Evolutionary conservation across 805 yeast species (phyloP), one percentile per base, ranked within the genome.

Genomic region (Wickerhamomyces chambardii): DNA sequence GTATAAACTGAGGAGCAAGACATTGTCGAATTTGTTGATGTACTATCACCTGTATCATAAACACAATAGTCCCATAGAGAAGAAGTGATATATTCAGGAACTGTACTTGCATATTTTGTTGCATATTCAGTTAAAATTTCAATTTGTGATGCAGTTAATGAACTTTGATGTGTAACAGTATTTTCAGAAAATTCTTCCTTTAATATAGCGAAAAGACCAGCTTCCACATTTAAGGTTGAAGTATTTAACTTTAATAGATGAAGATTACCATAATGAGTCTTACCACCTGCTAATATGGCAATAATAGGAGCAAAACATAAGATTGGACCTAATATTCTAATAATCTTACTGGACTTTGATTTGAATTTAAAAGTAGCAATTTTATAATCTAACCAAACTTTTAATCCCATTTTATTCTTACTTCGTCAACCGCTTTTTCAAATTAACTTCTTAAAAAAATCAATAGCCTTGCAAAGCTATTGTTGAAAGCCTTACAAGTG

Each of bases 61-160:
- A 53, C 59, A 44, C 78, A 72, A 63, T 70, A 69, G 33, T 55
- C 50, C 61, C 64, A 58, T 4, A 70, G 33, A 6, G 65, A 55
- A 0, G 66, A 56, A 10, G 58, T 42, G 5, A 71, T 59, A 38
- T 56, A 65, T 45, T 74, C 76, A 1, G 80, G 78, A 1, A 75
- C 69, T 21, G 46, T 40, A 6, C 56, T 54, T 12, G 73, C 75
- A 42, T 70, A 68, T 4, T 49, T 50, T 38, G 62, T 57, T 4
- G 75, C 66, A 44, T 72, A 75, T 12, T 57, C 51, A 1, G 70
- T 56, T 27, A 75, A 49, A 6, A 73, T 46, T 11, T 55, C 39
- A 19, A 75, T 61, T 37, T 71, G 74, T 2, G 77, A 66, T 31
- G 73, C 67, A 2, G 79, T 69, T 17, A 71, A 48, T 3, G 56